Base-by-base conservation (phyloP, 495 filamentous ascomycete genomes). In the Podospora tetraspora region DNA sequence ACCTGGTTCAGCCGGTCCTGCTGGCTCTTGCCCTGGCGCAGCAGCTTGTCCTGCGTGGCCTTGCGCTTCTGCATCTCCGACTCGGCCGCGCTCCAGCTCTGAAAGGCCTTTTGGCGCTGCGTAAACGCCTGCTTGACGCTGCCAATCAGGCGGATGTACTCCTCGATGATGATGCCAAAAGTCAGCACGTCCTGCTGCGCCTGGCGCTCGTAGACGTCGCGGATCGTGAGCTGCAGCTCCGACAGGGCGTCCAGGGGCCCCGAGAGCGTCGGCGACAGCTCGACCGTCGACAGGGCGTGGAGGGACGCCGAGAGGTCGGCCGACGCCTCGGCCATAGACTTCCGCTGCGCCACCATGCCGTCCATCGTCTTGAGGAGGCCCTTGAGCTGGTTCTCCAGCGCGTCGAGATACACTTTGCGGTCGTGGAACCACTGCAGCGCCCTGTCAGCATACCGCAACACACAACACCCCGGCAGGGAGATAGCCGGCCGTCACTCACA, bases 151-250 rank as follows among this genome's bases (percentile, higher is more conserved):
- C 95, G 92, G 74, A 99, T 94, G 79, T 99, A 99, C 79, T 99
- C 95, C 70, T 99, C 95, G 63, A 99, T 91, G 52, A 96, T 97
- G 73, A 97, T 98, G 22, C 96, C 96, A 22, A 99, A 84, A 0
- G 95, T 99, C 30, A 99, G 85, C 37, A 98, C 90, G 77, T 99
- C 95, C 78, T 99, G 95, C 80, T 96, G 93, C 7, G 95, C 95
- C 79, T 99, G 95, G 24, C 95, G 92, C 66, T 97, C 92, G 75
- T 98, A 97, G 6, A 99, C 86, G 70, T 98, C 95, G 62, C 91
- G 89, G 71, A 99, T 96, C 56, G 94, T 92, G 64, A 96, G 81
- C 79, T 98, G 95, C 1, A 98, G 85, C 70, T 97, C 93, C 7
- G 93, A 97, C 10, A 99, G 85, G 11, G 91, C 90, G 74, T 96